Evolutionary conservation across 306 rosid species (phyloP), one percentile per base, ranked within the genome.

Genomic region (Ceratonia siliqua): DNA sequence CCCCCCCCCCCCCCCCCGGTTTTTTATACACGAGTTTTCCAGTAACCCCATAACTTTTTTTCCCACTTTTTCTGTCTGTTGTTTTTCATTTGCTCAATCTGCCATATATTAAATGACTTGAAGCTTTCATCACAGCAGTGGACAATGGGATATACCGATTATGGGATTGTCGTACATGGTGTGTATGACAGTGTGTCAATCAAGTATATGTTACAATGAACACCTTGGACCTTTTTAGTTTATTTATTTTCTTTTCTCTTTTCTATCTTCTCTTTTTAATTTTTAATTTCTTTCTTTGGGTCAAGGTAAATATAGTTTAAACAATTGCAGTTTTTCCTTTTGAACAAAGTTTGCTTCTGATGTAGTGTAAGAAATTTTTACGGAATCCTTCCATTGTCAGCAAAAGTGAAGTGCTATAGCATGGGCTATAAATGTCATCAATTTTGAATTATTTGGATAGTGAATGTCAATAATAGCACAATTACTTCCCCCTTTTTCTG

Each of bases 31-130:
- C 25, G 28, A 12, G 3, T 22, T 56, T 52, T 72, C 15, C 22
- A n/a, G 62, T 45, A 7, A 14, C 43, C 24, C 45, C 41, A 28
- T 48, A 2, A 52, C 33, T 66, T 17, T 6, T 43, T 52, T 68
- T n/a, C n/a, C n/a, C 53, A 30, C 6, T 7, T 61, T 36, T 39
- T 61, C 9, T 9, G 41, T 77, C 49, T 28, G 20, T 33, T 54
- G 42, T 13, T 70, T 74, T 52, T 65, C 72, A 22, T 72, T 63
- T 72, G 38, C 68, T 25, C 39, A 52, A 20, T 52, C 67, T 50
- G 18, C 55, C 38, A 2, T 22, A 2, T 64, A 38, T 45, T 24
- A 56, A 57, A 41, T 30, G 42, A 32, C 66, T 63, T 46, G 58
- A 81, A 81, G 43, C 61, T 72, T 50, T 61, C 49, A 43, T 67